These are phyloP conservation scores for Monosporascus sp. DNA, from an alignment of 2,329 filamentous ascomycete genomes.

Conservation along the genomic window DNA sequence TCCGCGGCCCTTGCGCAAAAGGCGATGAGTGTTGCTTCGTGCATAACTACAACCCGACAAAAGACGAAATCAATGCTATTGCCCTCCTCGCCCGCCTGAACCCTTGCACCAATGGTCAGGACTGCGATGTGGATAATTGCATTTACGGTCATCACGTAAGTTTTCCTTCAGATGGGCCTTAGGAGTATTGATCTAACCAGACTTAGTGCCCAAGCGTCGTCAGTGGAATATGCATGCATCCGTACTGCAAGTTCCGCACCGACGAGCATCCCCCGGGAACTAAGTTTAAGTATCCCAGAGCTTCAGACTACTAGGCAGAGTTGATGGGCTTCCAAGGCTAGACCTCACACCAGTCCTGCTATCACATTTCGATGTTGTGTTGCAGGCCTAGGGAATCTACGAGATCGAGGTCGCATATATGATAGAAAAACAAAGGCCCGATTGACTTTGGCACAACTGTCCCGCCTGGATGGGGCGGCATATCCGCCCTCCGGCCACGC, in stretches of 20 bases:
- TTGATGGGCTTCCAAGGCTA: too few relatives aligned
- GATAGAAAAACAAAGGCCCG: too few relatives aligned
- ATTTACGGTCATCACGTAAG: conserved; percentile 60
- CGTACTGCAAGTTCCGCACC: conserved; percentile 49
- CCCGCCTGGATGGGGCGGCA: too few relatives aligned
- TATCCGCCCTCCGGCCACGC: too few relatives aligned
- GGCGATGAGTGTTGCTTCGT: conserved; percentile 51
- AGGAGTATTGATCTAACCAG: neutral
- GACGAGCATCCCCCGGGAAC: conserved; percentile 54
- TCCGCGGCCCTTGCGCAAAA: conserved; percentile 52
- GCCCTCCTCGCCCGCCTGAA: conserved; percentile 51
- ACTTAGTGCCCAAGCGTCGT: conserved; percentile 48
- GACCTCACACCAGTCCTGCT: too few relatives aligned
- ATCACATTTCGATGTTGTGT: too few relatives aligned
- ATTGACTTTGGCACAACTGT: too few relatives aligned
- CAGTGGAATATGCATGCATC: conserved; percentile 46
- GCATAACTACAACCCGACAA: conserved; percentile 47
- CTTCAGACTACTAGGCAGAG: neutral
- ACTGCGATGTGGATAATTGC: conserved; percentile 52
- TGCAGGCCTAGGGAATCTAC: too few relatives aligned
- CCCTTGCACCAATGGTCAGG: conserved; percentile 52
- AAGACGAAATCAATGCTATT: conserved; percentile 52
- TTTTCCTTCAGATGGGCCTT: conserved; percentile 6
- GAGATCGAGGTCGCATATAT: too few relatives aligned
- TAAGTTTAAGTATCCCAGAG: conserved; percentile 32